Evolutionary conservation across 495 filamentous ascomycete species (phyloP).

Genomic region (Hypoxylon cercidicola): DNA sequence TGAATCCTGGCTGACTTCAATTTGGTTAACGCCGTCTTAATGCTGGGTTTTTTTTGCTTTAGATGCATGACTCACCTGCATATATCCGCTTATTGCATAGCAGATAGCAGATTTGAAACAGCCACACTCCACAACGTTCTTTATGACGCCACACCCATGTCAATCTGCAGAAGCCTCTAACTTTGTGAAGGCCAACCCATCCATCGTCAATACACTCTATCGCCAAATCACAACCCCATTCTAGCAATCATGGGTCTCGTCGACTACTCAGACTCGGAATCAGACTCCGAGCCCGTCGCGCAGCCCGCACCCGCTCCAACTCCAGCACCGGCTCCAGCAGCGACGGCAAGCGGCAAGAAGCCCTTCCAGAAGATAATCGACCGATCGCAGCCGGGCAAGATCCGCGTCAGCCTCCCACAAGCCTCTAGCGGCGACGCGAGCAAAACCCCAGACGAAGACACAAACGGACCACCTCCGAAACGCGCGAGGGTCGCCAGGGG

Average conservation of each 20-base stretch:
- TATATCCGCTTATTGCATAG: no score
- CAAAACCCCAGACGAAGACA: slow-evolving; percentile 25
- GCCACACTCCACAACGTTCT: slow-evolving; percentile 22
- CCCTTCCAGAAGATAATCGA: slow-evolving; percentile 80
- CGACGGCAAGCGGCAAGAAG: slow-evolving; percentile 56
- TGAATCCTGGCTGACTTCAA: no score
- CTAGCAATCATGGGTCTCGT: slow-evolving; percentile 73
- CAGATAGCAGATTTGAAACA: not conserved
- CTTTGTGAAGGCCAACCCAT: slow-evolving; percentile 9
- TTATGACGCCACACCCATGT: slow-evolving; percentile 39
- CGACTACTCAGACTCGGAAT: slow-evolving; percentile 87
- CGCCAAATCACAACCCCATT: slow-evolving; percentile 1
- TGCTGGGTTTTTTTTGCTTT: not conserved
- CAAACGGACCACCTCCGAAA: slow-evolving; percentile 76
- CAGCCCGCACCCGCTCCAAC: slow-evolving; percentile 37
- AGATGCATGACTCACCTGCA: not conserved
- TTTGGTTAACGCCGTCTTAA: not conserved
- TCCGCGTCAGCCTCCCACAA: slow-evolving; percentile 77
- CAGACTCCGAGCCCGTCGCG: slow-evolving; percentile 70
- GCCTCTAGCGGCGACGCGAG: slow-evolving; percentile 50
- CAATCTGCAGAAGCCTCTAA: slow-evolving; percentile 8
- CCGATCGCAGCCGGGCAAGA: slow-evolving; percentile 81
- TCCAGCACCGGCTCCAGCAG: slow-evolving; percentile 44
- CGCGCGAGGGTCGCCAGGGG: slow-evolving; percentile 65
- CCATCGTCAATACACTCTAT: slow-evolving; percentile 1